Conservation (phyloP, 495 filamentous ascomycete species). For the Penicillium herquei region DNA sequence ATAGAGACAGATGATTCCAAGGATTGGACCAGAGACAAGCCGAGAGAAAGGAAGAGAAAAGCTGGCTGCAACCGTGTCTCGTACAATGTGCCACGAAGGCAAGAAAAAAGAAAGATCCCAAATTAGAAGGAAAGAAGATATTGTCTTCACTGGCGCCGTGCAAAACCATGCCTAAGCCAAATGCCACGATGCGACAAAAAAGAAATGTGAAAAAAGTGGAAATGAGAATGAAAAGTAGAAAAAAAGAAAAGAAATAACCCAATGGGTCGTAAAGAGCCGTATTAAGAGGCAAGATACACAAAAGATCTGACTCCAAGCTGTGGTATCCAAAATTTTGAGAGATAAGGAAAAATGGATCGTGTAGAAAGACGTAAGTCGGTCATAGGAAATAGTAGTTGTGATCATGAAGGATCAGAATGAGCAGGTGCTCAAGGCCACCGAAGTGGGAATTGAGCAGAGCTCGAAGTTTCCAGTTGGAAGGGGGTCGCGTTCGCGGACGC, state of each 20-base stretch:
- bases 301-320: constrained; percentile 5
- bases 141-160: constrained; percentile 23
- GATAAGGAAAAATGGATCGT: constrained; percentile 1
- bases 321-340: constrained; percentile 6
- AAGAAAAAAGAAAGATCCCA: constrained; percentile 7
- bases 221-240: neutral
- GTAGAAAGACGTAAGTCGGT: constrained; percentile 1
- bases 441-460: neutral
- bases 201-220: neutral
- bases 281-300: constrained; percentile 6
- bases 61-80: constrained; percentile 23
- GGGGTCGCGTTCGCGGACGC: constrained; percentile 4
- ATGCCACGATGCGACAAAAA: constrained; percentile 17
- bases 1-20: neutral
- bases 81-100: constrained; percentile 20
- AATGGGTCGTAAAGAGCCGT: neutral
- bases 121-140: constrained; percentile 12
- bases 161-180: constrained; percentile 17
- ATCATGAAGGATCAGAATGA: neutral
- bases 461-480: constrained; percentile 1
- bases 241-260: neutral
- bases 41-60: constrained; percentile 7
- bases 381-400: neutral
- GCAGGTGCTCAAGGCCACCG: neutral
- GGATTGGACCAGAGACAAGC: constrained; percentile 1